Base-by-base conservation (phyloP, 495 filamentous ascomycete genomes). In the Melanomma pulvis-pyrius region DNA sequence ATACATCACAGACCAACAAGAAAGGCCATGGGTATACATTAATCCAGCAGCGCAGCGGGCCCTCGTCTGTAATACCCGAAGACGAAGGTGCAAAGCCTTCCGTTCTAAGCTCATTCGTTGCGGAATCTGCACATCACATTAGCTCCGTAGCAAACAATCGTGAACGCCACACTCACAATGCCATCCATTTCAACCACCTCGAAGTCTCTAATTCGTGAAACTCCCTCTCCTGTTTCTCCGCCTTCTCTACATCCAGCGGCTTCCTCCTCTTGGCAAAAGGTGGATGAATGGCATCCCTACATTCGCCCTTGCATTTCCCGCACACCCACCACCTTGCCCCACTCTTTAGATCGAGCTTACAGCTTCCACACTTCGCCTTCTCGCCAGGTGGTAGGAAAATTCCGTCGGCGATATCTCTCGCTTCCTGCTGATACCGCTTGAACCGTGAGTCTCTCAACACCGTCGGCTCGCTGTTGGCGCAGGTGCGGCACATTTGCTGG, bases 251-350 rank as follows among this genome's bases (percentile, higher is more conserved):
- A 32, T 63, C 63, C n/a, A 28, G 6, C 30, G 30, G 17, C 39
- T 54, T 63, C 53, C 19, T 26, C 25, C 26, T 63, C 52, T 24
- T 25, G 15, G 63, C 54, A 22, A 49, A 67, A 2, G 48, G 21
- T 11, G 69, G 69, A 63, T 71, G 69, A 26, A 68, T 71, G 2
- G 17, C 17, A 58, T 59, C 55, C n/a, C 47, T 34, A 51, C 68
- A 71, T 29, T 71, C 68, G 4, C 68, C 68, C 12, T 55, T 30
- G 36, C 68, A 71, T 36, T 55, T 61, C 11, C 19, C 52, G 52
- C 68, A 71, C 19, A 67, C 36, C 65, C 69, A 71, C 54, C 54
- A 71, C 21, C 69, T 39, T 19, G 50, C 36, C 21, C 69, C 64
- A 12, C 28, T 51, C 21, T 61, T 44, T 19, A 71, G 25, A 0